These are phyloP conservation scores for Boletus sensibilis DNA, from an alignment of 768 basidiomycete genomes.

Conservation along the genomic window DNA sequence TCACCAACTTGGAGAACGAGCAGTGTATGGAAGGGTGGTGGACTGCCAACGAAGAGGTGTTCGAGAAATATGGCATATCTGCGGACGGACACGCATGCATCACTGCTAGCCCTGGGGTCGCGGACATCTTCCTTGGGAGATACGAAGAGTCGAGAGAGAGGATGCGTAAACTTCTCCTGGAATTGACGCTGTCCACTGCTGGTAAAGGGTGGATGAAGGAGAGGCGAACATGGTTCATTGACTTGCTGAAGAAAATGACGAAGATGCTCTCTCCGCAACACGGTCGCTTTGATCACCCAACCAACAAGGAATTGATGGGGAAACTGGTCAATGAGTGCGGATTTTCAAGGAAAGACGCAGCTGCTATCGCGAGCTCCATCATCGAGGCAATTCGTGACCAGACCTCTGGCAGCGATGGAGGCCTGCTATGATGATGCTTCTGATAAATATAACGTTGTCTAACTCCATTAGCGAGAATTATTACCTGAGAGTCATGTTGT, in stretches of 20 bases:
- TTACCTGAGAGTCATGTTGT: no score
- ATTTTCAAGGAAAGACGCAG: conserved; percentile 20
- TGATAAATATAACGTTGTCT: neutral
- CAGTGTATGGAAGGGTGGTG: conserved; percentile 40
- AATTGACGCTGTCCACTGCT: neutral
- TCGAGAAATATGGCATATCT: conserved; percentile 31
- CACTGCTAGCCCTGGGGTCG: conserved; percentile 33
- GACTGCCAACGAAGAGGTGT: conserved; percentile 32
- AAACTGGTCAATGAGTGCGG: conserved; percentile 16
- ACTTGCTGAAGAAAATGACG: conserved; percentile 22
- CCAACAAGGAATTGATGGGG: conserved; percentile 4
- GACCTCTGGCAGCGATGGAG: neutral
- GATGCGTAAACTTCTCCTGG: conserved; percentile 19
- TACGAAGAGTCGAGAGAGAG: conserved; percentile 33
- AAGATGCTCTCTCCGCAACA: conserved; percentile 14
- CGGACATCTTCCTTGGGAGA: conserved; percentile 21
- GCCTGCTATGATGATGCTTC: neutral
- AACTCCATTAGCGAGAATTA: neutral
- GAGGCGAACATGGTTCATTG: conserved; percentile 12
- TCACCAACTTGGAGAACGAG: conserved; percentile 41
- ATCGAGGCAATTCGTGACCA: conserved; percentile 14
- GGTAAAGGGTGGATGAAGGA: conserved; percentile 20
- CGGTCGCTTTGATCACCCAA: conserved; percentile 3
- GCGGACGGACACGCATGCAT: conserved; percentile 40
- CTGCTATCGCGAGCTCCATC: conserved; percentile 19